Conservation (phyloP, 2,329 filamentous ascomycete genomes). For the Macroventuria anomochaeta region DNA sequence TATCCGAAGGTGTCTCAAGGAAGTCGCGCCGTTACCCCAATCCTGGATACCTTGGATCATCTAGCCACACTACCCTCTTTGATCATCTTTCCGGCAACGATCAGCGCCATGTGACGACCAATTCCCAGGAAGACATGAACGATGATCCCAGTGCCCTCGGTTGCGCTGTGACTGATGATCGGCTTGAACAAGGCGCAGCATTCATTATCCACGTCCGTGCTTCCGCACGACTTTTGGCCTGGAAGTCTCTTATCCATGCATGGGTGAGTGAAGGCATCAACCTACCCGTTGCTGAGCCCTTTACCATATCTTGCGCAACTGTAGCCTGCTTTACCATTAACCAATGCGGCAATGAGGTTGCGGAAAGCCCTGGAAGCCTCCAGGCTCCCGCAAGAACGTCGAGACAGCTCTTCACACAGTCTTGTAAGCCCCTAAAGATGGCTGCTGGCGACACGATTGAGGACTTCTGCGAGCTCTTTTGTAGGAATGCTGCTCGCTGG, state of each 20-base stretch:
- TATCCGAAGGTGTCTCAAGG: not conserved
- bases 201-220: not conserved
- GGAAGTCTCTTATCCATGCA: not conserved
- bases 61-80: conserved; percentile 43
- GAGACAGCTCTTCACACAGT: not conserved
- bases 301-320: not conserved
- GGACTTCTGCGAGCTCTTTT: not conserved
- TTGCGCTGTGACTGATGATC: not conserved
- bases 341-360: not conserved
- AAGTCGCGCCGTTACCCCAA: conserved; percentile 30
- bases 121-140: not conserved
- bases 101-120: not conserved
- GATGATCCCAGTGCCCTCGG: not conserved
- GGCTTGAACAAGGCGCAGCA: not conserved
- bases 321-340: not conserved
- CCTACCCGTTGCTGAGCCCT: not conserved
- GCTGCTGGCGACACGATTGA: not conserved
- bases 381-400: not conserved
- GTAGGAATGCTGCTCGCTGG: not conserved
- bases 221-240: not conserved
- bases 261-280: conserved; percentile 1
- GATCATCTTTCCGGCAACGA: conserved; percentile 31
- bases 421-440: not conserved
- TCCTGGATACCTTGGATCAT: conserved; percentile 42
- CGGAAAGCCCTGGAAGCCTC: too few species aligned